Percentiles rank a stretch among this genome's conserved stretches.
phyloP scores from a whole-genome alignment of 768 basidiomycete genomes.

The Rhodotorula babjevae region DNA sequence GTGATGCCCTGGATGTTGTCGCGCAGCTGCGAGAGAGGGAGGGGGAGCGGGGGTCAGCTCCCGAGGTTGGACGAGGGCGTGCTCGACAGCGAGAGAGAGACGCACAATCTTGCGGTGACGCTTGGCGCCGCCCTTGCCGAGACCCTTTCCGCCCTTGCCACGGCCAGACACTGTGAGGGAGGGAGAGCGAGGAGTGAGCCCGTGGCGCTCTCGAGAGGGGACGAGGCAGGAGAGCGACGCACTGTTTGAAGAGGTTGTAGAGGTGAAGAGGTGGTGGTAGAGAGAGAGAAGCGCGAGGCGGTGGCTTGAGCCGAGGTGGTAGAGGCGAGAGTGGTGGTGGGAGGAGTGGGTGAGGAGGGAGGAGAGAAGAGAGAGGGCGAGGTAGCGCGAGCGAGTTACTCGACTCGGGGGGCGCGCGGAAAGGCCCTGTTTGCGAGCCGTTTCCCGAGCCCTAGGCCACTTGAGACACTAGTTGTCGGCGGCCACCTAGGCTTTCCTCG shows the following conservation, averaged over 20 bases:
- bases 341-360: not conserved
- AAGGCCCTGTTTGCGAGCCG: not conserved
- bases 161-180: conserved; percentile 47
- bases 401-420: too few relatives aligned
- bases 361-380: not conserved
- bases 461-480: not conserved
- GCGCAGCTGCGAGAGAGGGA: conserved; percentile 31
- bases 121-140: conserved; percentile 51
- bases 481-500: too few relatives aligned
- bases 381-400: not conserved
- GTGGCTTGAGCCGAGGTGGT: not conserved
- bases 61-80: too few relatives aligned
- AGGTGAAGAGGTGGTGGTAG: too few relatives aligned
- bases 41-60: conserved; percentile 2
- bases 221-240: not conserved
- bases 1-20: conserved; percentile 55
- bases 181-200: not conserved
- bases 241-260: not conserved
- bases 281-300: too few relatives aligned
- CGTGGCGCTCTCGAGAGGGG: not conserved
- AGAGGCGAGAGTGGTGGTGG: conserved; percentile 46
- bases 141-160: conserved; percentile 51
- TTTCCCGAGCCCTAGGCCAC: not conserved
- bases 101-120: conserved; percentile 53
- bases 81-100: too few relatives aligned